Evolutionary conservation across 176 grass and related monocot species (phyloP).

Genomic region (Oryza rufipogon): DNA sequence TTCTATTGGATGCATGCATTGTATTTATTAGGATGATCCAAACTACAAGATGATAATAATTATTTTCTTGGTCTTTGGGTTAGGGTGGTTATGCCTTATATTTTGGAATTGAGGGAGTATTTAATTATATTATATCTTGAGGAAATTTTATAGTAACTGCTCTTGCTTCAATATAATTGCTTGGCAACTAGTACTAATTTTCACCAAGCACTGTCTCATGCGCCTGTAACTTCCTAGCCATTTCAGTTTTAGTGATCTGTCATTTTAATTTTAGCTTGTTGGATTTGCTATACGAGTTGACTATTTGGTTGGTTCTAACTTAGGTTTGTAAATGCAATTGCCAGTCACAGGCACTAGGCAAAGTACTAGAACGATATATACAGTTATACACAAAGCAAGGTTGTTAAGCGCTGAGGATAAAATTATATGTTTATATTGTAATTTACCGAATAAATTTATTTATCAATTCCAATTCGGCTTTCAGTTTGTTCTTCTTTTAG

Average conservation of each 20-base stretch:
- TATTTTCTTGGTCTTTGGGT: too few relatives aligned
- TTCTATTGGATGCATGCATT: too few relatives aligned
- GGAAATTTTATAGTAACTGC: not conserved
- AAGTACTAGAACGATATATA: not conserved
- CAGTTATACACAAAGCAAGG: not conserved
- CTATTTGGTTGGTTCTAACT: not conserved
- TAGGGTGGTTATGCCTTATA: too few relatives aligned
- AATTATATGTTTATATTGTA: slow-evolving; percentile 1
- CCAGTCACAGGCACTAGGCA: not conserved
- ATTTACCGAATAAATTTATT: not conserved
- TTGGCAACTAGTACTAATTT: not conserved
- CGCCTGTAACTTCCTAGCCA: not conserved
- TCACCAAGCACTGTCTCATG: not conserved
- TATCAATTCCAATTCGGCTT: not conserved
- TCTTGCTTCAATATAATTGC: not conserved
- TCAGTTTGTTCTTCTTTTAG: not conserved
- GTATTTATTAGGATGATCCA: too few relatives aligned
- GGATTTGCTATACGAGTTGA: slow-evolving; percentile 1
- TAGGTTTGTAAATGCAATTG: not conserved
- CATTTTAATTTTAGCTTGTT: not conserved
- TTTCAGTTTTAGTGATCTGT: not conserved
- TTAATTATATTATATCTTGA: not conserved
- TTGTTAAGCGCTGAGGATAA: not conserved
- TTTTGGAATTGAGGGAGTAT: not conserved
- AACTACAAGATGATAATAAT: too few relatives aligned